These are phyloP conservation scores for Grifola frondosa DNA, from an alignment of 1,284 basidiomycete genomes.

Conservation along the genomic window DNA sequence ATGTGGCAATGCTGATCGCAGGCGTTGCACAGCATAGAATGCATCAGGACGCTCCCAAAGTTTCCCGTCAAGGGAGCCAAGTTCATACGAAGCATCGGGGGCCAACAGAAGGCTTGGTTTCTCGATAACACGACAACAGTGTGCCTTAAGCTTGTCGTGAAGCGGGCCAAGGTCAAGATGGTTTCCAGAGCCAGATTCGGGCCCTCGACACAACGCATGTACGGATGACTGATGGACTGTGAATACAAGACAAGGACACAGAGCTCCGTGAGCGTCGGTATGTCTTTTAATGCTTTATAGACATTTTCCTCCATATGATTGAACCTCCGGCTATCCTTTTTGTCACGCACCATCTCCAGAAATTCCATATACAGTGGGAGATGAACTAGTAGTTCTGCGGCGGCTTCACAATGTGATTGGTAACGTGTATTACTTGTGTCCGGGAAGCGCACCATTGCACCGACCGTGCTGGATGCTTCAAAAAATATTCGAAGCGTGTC, in stretches of 20 bases:
- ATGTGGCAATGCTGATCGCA: neutral
- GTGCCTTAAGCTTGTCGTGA: conserved; percentile 7
- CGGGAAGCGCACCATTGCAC: conserved; percentile 29
- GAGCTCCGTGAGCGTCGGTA: conserved; percentile 38
- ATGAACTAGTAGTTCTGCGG: conserved; percentile 25
- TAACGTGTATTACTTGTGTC: conserved; percentile 32
- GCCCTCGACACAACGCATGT: conserved; percentile 16
- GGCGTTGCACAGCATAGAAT: neutral
- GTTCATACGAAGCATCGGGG: neutral
- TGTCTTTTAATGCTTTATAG: conserved; percentile 31
- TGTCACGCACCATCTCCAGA: conserved; percentile 23
- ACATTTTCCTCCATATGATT: conserved; percentile 40
- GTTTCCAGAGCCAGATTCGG: conserved; percentile 6
- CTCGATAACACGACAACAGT: too few species aligned
- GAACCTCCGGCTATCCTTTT: conserved; percentile 25
- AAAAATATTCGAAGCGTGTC: conserved; percentile 20
- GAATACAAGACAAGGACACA: conserved; percentile 30
- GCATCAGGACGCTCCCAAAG: conserved; percentile 5
- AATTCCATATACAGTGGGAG: conserved; percentile 22
- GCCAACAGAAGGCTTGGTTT: conserved; percentile 5
- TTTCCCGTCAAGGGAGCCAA: conserved; percentile 11
- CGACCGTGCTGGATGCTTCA: too few species aligned
- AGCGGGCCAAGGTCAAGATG: conserved; percentile 15
- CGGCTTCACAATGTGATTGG: conserved; percentile 28
- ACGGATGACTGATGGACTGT: conserved; percentile 21